These are phyloP conservation scores for Bruguiera gymnorhiza DNA, from an alignment of 345 rosid genomes.

Conservation along the genomic window DNA sequence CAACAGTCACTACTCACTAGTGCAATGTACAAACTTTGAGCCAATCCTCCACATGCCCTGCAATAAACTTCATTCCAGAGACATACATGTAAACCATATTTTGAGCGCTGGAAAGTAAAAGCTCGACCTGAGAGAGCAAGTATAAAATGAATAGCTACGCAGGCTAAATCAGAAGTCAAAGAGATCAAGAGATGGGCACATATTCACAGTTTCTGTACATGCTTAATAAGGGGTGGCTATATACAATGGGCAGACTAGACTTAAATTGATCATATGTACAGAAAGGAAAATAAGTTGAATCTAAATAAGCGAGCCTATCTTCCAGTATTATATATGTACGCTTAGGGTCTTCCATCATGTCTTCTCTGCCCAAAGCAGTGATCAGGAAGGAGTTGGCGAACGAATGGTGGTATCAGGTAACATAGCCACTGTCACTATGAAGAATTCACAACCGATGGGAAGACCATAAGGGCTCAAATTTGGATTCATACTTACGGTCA, in stretches of 20 bases:
- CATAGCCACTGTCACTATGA: constrained; percentile 93
- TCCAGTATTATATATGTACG: constrained; percentile 35
- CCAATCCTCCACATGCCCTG: too few species aligned
- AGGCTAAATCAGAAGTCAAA: background rate
- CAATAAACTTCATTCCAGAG: too few species aligned
- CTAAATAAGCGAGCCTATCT: constrained; percentile 8
- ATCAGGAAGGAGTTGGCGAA: constrained; percentile 82
- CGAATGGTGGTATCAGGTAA: constrained; percentile 78
- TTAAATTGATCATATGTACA: constrained; percentile 47
- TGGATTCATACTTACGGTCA: constrained; percentile 50
- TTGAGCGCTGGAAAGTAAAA: too few species aligned
- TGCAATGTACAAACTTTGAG: too few species aligned
- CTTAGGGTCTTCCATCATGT: constrained; percentile 73
- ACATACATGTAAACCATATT: too few species aligned
- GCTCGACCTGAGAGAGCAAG: too few species aligned
- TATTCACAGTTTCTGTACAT: constrained; percentile 12
- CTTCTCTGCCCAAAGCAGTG: constrained; percentile 60
- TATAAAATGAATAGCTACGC: background rate
- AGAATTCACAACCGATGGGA: constrained; percentile 83
- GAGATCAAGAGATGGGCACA: constrained; percentile 2
- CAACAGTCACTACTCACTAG: too few species aligned
- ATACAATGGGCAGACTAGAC: constrained; percentile 41
- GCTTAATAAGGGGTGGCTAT: constrained; percentile 10
- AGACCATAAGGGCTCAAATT: constrained; percentile 69
- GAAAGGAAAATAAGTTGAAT: constrained; percentile 24